Conservation (phyloP, 805 yeast species). For the Sugiyamaella lignohabitans region DNA sequence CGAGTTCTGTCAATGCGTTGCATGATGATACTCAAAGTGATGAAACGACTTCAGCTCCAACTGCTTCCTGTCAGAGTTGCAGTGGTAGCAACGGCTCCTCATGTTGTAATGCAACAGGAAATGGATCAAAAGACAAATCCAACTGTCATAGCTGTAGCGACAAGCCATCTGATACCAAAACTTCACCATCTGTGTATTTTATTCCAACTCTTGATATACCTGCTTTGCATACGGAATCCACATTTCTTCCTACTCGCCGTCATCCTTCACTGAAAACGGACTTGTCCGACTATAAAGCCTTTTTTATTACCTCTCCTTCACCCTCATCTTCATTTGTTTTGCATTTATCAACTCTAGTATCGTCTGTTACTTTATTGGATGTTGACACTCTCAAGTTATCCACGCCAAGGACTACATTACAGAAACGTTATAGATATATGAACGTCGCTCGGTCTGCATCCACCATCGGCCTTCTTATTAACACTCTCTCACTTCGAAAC, state of each 20-base stretch:
- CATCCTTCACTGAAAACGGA: conserved; percentile 17
- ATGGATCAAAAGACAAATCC: background rate
- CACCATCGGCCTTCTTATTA: conserved; percentile 84
- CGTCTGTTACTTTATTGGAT: conserved; percentile 46
- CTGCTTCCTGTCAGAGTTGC: no score
- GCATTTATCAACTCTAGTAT: conserved; percentile 66
- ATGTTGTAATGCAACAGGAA: background rate
- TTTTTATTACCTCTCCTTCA: conserved; percentile 44
- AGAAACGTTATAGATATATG: conserved; percentile 80
- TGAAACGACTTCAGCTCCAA: no score
- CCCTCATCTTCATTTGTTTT: conserved; percentile 79
- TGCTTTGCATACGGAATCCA: background rate
- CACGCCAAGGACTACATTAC: conserved; percentile 63
- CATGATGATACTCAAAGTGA: conserved; percentile 6
- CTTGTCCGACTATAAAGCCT: conserved; percentile 47
- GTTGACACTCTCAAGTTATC: conserved; percentile 28
- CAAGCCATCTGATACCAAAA: background rate
- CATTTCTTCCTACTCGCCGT: conserved; percentile 21
- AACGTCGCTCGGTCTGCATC: conserved; percentile 86
- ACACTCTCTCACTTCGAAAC: conserved; percentile 75
- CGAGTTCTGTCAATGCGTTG: conserved; percentile 16
- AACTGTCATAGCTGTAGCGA: no score
- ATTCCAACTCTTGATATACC: conserved; percentile 4
- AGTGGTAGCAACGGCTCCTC: background rate
- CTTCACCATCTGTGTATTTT: conserved; percentile 1